Evolutionary conservation across 2,329 filamentous ascomycete species (phyloP).

Genomic region (Teratosphaeria nubilosa): DNA sequence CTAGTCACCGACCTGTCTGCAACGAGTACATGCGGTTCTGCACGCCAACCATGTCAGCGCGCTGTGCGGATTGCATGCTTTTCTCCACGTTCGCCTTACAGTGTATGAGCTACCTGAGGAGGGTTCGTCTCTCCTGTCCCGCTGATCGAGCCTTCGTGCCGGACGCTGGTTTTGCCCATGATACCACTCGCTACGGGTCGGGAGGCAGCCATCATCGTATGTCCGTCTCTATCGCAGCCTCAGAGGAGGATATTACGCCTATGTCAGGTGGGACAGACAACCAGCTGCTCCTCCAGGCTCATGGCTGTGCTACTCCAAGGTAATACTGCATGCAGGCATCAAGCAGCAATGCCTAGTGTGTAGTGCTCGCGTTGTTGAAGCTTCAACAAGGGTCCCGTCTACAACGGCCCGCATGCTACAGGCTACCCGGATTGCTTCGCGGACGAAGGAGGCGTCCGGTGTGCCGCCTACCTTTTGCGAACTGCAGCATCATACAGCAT

Average conservation of each 20-base stretch:
- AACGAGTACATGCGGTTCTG: conserved; percentile 57
- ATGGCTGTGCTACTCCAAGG: neutral
- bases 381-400: neutral
- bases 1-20: conserved; percentile 54
- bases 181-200: neutral
- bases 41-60: neutral
- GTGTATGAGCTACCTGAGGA: conserved; percentile 59
- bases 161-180: conserved; percentile 17
- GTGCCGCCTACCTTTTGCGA: neutral
- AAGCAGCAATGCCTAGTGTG: neutral
- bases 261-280: neutral
- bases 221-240: neutral
- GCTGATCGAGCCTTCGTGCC: conserved; percentile 8
- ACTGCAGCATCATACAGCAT: no score
- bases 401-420: neutral
- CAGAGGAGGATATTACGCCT: neutral
- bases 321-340: neutral
- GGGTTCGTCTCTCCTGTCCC: conserved; percentile 30
- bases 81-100: conserved; percentile 27
- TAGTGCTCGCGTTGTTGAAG: neutral
- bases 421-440: neutral
- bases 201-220: neutral
- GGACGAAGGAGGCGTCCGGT: neutral
- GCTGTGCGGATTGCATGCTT: neutral
- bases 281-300: neutral